Evolutionary conservation across 2,329 filamentous ascomycete species (phyloP).

Genomic region (Dryadomyces quercus-mongolicae): DNA sequence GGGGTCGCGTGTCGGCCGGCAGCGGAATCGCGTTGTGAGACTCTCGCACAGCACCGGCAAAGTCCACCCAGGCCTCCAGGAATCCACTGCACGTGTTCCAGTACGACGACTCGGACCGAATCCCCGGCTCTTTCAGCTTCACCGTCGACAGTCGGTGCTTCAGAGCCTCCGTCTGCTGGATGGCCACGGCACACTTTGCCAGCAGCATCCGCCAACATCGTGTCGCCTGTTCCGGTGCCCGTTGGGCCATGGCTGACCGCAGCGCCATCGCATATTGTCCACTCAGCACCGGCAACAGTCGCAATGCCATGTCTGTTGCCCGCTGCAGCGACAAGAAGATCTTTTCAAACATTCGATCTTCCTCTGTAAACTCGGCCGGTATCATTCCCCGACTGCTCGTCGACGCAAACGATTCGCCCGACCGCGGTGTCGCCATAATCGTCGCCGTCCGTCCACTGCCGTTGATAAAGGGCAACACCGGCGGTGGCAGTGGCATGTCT

Average conservation of each 20-base stretch:
- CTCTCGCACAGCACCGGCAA: slow-evolving; percentile 48
- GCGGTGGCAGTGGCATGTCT: slow-evolving; percentile 29
- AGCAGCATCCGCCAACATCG: slow-evolving; percentile 61
- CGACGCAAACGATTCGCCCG: slow-evolving; percentile 67
- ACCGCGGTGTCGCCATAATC: slow-evolving; percentile 60
- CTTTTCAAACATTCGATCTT: slow-evolving; percentile 70
- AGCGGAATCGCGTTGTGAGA: slow-evolving; percentile 39
- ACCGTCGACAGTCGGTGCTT: slow-evolving; percentile 63
- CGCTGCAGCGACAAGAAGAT: slow-evolving; percentile 67
- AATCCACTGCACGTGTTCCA: slow-evolving; percentile 66
- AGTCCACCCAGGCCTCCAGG: slow-evolving; percentile 55
- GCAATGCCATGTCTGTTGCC: slow-evolving; percentile 61
- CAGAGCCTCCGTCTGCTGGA: slow-evolving; percentile 62
- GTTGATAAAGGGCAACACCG: slow-evolving; percentile 30
- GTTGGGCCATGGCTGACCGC: slow-evolving; percentile 48
- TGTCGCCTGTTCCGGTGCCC: slow-evolving; percentile 45
- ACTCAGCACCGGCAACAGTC: slow-evolving; percentile 57
- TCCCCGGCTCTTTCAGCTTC: slow-evolving; percentile 72
- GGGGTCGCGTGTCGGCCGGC: slow-evolving; percentile 55
- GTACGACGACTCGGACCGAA: slow-evolving; percentile 50
- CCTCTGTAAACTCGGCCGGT: slow-evolving; percentile 54
- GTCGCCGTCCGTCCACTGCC: slow-evolving; percentile 37
- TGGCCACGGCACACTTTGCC: slow-evolving; percentile 55
- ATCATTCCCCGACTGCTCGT: slow-evolving; percentile 35
- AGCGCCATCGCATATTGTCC: slow-evolving; percentile 53